Percentiles rank a stretch among this genome's conserved stretches.
phyloP scores from a whole-genome alignment of 148 eudicot species.

The Spergularia marina region DNA sequence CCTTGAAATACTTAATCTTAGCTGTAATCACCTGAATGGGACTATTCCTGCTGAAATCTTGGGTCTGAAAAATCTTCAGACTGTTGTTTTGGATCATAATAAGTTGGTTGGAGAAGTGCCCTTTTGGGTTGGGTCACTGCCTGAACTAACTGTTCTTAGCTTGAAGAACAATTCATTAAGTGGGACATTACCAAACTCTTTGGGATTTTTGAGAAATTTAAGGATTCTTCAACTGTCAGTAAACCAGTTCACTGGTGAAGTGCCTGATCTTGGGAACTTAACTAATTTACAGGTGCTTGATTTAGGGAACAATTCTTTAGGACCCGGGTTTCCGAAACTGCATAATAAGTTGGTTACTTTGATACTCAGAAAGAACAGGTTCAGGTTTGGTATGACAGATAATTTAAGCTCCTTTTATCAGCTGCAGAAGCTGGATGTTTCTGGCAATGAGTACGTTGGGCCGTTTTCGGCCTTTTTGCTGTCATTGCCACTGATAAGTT shows the following conservation, averaged over 20 bases:
- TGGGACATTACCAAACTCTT: slow-evolving; percentile 50
- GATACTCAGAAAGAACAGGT: slow-evolving; percentile 56
- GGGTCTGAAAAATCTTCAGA: slow-evolving; percentile 51
- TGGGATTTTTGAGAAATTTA: slow-evolving; percentile 38
- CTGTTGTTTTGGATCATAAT: slow-evolving; percentile 66
- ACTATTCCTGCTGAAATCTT: slow-evolving; percentile 50
- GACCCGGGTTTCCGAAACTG: slow-evolving; percentile 69
- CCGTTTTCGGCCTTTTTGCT: slow-evolving; percentile 37
- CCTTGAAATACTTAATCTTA: slow-evolving; percentile 68
- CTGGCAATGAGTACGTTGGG: slow-evolving; percentile 45
- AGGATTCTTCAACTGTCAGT: slow-evolving; percentile 53
- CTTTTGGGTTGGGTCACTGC: slow-evolving; percentile 40
- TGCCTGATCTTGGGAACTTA: slow-evolving; percentile 49
- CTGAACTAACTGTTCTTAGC: slow-evolving; percentile 54
- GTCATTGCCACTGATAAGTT: slow-evolving; percentile 46
- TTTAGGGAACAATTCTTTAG: slow-evolving; percentile 54
- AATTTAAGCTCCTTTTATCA: slow-evolving; percentile 41
- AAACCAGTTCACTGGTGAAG: slow-evolving; percentile 53
- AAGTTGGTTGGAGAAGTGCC: slow-evolving; percentile 55
- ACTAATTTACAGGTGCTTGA: slow-evolving; percentile 72
- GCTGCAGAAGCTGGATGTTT: slow-evolving; percentile 53
- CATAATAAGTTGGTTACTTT: slow-evolving; percentile 50
- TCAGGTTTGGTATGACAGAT: slow-evolving; percentile 40
- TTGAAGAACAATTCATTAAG: slow-evolving; percentile 63
- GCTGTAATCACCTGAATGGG: slow-evolving; percentile 64